A percentile compares a stretch with the other conserved stretches of the same genome.
These are phyloP conservation scores for Pythium dissimile DNA, from an alignment of 352 stramenopile genomes.

Conservation along the genomic window DNA sequence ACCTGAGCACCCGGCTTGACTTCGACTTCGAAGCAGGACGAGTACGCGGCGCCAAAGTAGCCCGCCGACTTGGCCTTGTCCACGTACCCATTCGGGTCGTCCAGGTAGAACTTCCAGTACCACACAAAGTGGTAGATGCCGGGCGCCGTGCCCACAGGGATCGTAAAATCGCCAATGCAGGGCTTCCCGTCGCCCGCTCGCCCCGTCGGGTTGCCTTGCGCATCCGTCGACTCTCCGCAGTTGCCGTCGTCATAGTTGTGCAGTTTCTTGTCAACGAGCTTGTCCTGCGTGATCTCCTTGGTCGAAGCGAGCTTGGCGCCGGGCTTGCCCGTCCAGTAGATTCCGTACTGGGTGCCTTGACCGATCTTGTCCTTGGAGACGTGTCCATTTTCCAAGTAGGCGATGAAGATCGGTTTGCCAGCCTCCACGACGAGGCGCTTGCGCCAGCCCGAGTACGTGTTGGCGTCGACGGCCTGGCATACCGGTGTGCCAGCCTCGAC, in stretches of 20 bases:
- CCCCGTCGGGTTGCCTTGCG: constrained; percentile 35
- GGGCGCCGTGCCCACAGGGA: constrained; percentile 35
- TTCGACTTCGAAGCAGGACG: constrained; percentile 66
- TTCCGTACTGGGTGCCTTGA: constrained; percentile 48
- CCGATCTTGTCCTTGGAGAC: constrained; percentile 70
- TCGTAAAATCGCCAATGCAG: constrained; percentile 49
- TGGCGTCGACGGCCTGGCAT: constrained; percentile 41
- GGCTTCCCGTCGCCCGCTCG: constrained; percentile 59
- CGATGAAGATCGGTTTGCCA: constrained; percentile 41
- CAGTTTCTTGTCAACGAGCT: constrained; percentile 44
- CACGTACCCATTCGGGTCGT: constrained; percentile 41
- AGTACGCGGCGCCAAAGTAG: constrained; percentile 67
- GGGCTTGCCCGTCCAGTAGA: constrained; percentile 60
- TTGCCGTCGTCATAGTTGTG: constrained; percentile 57
- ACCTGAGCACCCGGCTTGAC: constrained; percentile 25
- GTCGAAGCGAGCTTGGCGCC: constrained; percentile 36
- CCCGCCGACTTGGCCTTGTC: constrained; percentile 44
- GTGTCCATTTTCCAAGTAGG: constrained; percentile 58
- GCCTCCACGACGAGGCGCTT: constrained; percentile 40
- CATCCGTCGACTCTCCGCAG: constrained; percentile 51
- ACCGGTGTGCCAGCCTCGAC: constrained; percentile 43
- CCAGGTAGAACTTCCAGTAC: constrained; percentile 71
- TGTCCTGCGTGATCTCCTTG: constrained; percentile 43
- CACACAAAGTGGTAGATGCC: constrained; percentile 68
- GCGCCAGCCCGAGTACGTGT: constrained; percentile 59